Conservation (phyloP, 2,329 filamentous ascomycete genomes). For the Xylaria sp. region DNA sequence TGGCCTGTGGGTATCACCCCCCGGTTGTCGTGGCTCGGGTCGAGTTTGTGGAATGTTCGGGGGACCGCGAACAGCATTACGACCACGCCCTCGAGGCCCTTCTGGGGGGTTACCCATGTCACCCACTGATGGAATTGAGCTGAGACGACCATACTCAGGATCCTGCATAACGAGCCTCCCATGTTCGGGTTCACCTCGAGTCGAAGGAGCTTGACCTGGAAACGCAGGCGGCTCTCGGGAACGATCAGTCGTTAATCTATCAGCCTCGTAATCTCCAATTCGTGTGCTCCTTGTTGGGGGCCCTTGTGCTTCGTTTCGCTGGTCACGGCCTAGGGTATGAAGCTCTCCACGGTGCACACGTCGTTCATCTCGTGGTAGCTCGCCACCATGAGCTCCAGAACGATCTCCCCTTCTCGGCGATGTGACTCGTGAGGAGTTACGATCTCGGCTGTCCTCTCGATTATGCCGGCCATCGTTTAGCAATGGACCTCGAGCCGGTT, state of each 20-base stretch:
- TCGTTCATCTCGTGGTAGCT: constrained; percentile 59
- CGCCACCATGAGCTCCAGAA: constrained; percentile 51
- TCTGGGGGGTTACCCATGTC: constrained; percentile 60
- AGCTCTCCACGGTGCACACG: constrained; percentile 56
- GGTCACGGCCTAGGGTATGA: constrained; percentile 48
- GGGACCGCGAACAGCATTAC: constrained; percentile 55
- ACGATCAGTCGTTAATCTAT: constrained; percentile 56
- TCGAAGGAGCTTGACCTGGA: constrained; percentile 49
- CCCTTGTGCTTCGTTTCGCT: constrained; percentile 46
- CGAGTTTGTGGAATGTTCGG: constrained; percentile 54
- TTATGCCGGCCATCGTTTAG: constrained; percentile 57
- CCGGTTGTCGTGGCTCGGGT: constrained; percentile 57
- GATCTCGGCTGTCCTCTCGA: constrained; percentile 60
- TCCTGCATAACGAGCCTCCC: constrained; percentile 65
- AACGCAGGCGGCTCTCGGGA: constrained; percentile 55
- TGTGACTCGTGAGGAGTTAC: constrained; percentile 49
- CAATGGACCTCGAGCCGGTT: constrained; percentile 61
- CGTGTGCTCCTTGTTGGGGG: constrained; percentile 44
- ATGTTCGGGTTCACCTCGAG: constrained; percentile 62
- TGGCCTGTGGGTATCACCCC: constrained; percentile 55
- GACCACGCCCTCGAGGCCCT: constrained; percentile 66
- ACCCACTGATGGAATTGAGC: constrained; percentile 59
- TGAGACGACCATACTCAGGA: constrained; percentile 71
- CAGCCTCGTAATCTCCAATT: constrained; percentile 54
- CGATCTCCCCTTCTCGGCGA: constrained; percentile 63